Base-by-base conservation (phyloP, 2,329 filamentous ascomycete species). In the Fonsecaea monophora region DNA sequence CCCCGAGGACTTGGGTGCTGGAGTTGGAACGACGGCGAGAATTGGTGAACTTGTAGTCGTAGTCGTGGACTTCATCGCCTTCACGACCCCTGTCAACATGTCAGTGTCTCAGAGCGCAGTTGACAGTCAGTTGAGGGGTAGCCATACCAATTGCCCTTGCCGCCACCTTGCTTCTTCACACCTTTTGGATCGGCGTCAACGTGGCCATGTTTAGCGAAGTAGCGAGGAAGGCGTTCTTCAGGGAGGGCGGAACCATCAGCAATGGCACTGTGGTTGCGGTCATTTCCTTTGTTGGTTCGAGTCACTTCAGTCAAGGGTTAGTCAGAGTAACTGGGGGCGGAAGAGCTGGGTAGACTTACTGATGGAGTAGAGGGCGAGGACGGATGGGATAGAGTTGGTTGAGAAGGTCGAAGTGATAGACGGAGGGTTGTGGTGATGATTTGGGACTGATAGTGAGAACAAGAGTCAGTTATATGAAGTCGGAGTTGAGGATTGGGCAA, bases 111-210 rank as follows among this genome's bases (percentile, higher is more conserved):
- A 10, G 35, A 38, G 63, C 38, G 18, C 37, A 67, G 54, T 6
- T 30, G 12, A 34, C 48, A 56, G 34, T 15, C 57, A 65, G 42
- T 53, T 13, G 70, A 32, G 21, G 50, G 35, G 53, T 12, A 54
- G 62, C 59, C 90, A 80, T 87, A 97, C 94, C 94, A 99, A 81
- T 97, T 97, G 77, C 91, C 92, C 81, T 92, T 94, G 73, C 94
- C 94, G 73, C 87, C 90, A 70, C 94, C 94, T 76, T 96, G 92
- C 85, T 99, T 99, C 89, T 99, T 99, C 77, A 91, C 90, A 85
- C 96, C 95, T 80, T 92, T 93, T 68, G 95, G 94, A 77, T 96
- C 92, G 73, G 85, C 84, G 76, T 93, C 93, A 74, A 88, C 84
- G 77, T 90, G 90, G 72, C 94, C 94, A 68, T 87, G 82, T 83